Evolutionary conservation across 352 stramenopile genomes (phyloP), one percentile per base, ranked within the genome.

Genomic region (Phytopythium delawarense): DNA sequence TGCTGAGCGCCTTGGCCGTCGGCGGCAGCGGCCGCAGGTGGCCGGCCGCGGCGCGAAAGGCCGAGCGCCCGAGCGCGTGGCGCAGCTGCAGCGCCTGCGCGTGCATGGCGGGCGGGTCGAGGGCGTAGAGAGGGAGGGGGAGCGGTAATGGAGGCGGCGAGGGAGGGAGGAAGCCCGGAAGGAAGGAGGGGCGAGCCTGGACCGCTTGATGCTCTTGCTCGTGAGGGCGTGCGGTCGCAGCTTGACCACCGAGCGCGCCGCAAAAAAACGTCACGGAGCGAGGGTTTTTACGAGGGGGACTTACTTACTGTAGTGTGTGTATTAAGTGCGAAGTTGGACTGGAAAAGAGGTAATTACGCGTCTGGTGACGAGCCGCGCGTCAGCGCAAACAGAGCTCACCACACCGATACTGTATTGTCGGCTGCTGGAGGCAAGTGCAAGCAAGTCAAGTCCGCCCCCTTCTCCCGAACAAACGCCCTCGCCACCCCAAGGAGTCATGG

Each of bases 21-120:
- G 35, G 4, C 21, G 21, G 45, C 45, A 51, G 21, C n/a, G 7
- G 45, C 0, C 45, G 45, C 21, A 51, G 21, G 9, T n/a, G 35
- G 11, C 11, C 21, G 34, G n/a, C 9, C 4, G 35, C 35, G 35
- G 53, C 6, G 11, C 53, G 53, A 8, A 25, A n/a, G 45, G 37
- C 53, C 53, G 53, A 35, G n/a, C 53, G 53, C n/a, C 16, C 13
- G 45, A 78, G 48, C 46, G 67, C 66, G 25, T 58, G 70, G 25
- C 64, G 60, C 44, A 62, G 34, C 49, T 62, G 59, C 46, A 69
- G 57, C 52, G 59, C 30, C 52, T 61, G 67, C 57, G 57, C 12
- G 12, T 61, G 57, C 67, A 72, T 78, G 57, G 39, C 49, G 46
- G 59, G 32, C n/a, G 53, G 20, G 35, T 4, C 34, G 52, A 11